Evolutionary conservation across 768 basidiomycete genomes (phyloP).

Genomic region (Galerina marginata): DNA sequence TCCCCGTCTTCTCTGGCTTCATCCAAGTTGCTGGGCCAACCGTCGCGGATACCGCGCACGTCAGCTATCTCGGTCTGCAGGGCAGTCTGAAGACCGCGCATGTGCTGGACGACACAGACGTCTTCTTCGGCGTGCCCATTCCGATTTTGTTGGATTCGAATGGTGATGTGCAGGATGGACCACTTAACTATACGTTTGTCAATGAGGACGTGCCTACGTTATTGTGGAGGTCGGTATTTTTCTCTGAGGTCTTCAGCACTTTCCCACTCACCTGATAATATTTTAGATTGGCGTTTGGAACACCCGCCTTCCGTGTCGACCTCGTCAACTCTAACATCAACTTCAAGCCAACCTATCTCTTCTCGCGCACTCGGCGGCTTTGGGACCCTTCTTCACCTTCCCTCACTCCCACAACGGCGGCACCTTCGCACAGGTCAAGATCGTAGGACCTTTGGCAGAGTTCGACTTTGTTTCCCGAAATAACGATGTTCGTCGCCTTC

Average conservation of each 20-base stretch:
- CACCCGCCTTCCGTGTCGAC: conserved; percentile 50
- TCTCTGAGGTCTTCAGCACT: too few relatives aligned
- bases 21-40: conserved; percentile 47
- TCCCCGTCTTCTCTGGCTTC: conserved; percentile 67
- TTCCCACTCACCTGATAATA: too few relatives aligned
- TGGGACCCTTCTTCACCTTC: conserved; percentile 46
- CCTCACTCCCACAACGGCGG: conserved; percentile 38
- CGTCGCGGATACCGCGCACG: conserved; percentile 39
- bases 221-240: conserved; percentile 35
- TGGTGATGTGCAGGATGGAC: conserved; percentile 43
- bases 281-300: conserved; percentile 48
- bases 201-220: conserved; percentile 46
- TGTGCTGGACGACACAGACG: conserved; percentile 56
- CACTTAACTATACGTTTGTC: conserved; percentile 54
- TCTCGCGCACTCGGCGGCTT: conserved; percentile 25
- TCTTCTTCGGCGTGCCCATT: conserved; percentile 48
- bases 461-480: conserved; percentile 54
- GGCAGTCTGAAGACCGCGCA: conserved; percentile 52
- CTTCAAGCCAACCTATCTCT: conserved; percentile 45
- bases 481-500: conserved; percentile 39
- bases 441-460: conserved; percentile 54
- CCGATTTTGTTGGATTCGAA: conserved; percentile 48
- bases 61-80: conserved; percentile 52
- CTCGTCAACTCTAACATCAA: conserved; percentile 50
- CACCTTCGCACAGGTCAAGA: conserved; percentile 43